Evolutionary conservation across 192 early-diverging fungal genomes (phyloP).

Genomic region (Coemansia sp.): DNA sequence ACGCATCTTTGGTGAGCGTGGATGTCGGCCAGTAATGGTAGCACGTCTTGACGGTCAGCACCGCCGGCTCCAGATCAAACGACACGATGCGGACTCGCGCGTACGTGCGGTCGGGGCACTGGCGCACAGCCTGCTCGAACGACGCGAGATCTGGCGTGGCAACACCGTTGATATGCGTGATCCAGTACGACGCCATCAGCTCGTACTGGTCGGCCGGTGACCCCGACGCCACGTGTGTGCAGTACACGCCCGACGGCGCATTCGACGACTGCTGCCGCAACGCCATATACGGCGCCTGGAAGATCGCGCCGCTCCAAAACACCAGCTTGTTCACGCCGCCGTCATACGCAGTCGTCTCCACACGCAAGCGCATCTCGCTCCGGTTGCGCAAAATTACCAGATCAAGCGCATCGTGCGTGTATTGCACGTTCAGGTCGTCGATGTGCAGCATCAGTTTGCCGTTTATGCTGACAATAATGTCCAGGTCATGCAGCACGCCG

Average conservation of each 20-base stretch:
- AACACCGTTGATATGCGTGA: slow-evolving; percentile 65
- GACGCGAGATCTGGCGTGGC: slow-evolving; percentile 58
- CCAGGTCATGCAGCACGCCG: slow-evolving; percentile 60
- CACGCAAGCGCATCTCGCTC: slow-evolving; percentile 59
- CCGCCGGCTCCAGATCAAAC: slow-evolving; percentile 50
- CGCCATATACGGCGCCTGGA: slow-evolving; percentile 71
- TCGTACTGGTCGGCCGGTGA: slow-evolving; percentile 66
- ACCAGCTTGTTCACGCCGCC: slow-evolving; percentile 66
- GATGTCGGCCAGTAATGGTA: slow-evolving; percentile 72
- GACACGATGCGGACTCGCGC: slow-evolving; percentile 42
- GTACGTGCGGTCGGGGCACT: slow-evolving; percentile 53
- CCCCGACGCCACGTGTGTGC: slow-evolving; percentile 58
- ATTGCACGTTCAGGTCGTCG: slow-evolving; percentile 58
- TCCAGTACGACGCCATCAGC: slow-evolving; percentile 59
- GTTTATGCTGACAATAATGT: slow-evolving; percentile 67
- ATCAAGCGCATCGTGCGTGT: slow-evolving; percentile 52
- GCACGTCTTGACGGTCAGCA: slow-evolving; percentile 69
- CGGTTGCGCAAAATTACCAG: slow-evolving; percentile 71
- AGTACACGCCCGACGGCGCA: slow-evolving; percentile 64
- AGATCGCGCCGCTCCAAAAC: slow-evolving; percentile 79
- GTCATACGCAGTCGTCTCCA: slow-evolving; percentile 61
- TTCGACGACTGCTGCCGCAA: slow-evolving; percentile 65
- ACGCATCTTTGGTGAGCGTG: slow-evolving; percentile 53
- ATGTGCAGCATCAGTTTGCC: slow-evolving; percentile 62
- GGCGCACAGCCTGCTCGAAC: slow-evolving; percentile 59